These are phyloP conservation scores for Phytopythium sindhum DNA, from an alignment of 352 stramenopile genomes.

Conservation along the genomic window DNA sequence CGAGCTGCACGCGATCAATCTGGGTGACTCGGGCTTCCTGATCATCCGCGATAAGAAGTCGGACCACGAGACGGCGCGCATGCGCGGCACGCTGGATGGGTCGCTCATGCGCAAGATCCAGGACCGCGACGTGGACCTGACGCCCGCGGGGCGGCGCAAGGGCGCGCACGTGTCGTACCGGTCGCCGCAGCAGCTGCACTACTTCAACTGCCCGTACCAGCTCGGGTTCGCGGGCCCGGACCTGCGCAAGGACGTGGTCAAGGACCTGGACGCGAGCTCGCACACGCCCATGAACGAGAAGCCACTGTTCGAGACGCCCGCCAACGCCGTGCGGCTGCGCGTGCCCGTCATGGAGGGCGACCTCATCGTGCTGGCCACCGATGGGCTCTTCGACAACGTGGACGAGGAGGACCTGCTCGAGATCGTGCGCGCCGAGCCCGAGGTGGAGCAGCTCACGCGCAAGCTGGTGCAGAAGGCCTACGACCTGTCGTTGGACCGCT, in stretches of 20 bases:
- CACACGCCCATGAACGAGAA: slow-evolving; percentile 60
- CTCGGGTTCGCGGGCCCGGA: slow-evolving; percentile 52
- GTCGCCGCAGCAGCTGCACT: slow-evolving; percentile 94
- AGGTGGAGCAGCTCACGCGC: slow-evolving; percentile 75
- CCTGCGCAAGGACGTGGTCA: slow-evolving; percentile 42
- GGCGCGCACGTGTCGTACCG: slow-evolving; percentile 89
- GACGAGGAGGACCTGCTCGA: slow-evolving; percentile 73
- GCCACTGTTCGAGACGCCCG: slow-evolving; percentile 91
- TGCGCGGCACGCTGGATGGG: slow-evolving; percentile 69
- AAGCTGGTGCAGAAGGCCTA: slow-evolving; percentile 84
- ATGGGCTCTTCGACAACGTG: slow-evolving; percentile 98
- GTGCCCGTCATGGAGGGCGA: slow-evolving; percentile 93
- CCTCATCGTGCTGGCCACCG: slow-evolving; percentile 95
- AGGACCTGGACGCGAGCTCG: slow-evolving; percentile 36
- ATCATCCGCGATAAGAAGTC: slow-evolving; percentile 81
- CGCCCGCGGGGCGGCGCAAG: slow-evolving; percentile 65
- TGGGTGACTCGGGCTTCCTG: slow-evolving; percentile 91
- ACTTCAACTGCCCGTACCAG: slow-evolving; percentile 98
- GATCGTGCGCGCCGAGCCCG: slow-evolving; percentile 54
- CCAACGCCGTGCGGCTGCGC: slow-evolving; percentile 89
- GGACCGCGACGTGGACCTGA: slow-evolving; percentile 63
- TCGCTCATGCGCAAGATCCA: slow-evolving; percentile 69
- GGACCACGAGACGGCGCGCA: slow-evolving; percentile 53
- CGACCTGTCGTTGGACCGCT: slow-evolving; percentile 90
- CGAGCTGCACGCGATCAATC: slow-evolving; percentile 93